These are phyloP conservation scores for Tetragonia tetragonoides DNA, from an alignment of 148 eudicot genomes.

Conservation along the genomic window DNA sequence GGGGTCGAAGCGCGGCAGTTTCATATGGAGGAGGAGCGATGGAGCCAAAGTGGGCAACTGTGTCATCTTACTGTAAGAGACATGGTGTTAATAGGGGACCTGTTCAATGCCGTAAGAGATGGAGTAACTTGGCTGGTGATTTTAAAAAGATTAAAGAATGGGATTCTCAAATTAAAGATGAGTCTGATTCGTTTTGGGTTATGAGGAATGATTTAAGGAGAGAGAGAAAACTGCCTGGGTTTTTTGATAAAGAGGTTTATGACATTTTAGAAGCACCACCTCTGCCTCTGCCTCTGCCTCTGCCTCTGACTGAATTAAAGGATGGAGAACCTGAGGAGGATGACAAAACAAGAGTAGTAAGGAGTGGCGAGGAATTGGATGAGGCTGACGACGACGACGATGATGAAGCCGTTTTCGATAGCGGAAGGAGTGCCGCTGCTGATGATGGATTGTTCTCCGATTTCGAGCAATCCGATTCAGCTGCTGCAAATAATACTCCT, in stretches of 20 bases:
- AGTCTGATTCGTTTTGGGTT: slow-evolving; percentile 73
- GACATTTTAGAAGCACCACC: slow-evolving; percentile 52
- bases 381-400: slow-evolving; percentile 26
- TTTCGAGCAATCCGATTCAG: slow-evolving; percentile 34
- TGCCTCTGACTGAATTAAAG: background rate
- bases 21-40: slow-evolving; percentile 26
- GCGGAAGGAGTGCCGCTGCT: slow-evolving; percentile 57
- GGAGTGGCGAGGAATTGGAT: background rate
- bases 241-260: slow-evolving; percentile 78
- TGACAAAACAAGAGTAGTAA: background rate
- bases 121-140: slow-evolving; percentile 91
- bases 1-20: slow-evolving; percentile 42
- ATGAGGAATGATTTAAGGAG: slow-evolving; percentile 89
- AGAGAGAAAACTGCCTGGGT: slow-evolving; percentile 79
- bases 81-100: slow-evolving; percentile 93
- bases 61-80: slow-evolving; percentile 68
- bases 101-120: slow-evolving; percentile 87
- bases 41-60: slow-evolving; percentile 90
- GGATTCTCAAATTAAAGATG: slow-evolving; percentile 51
- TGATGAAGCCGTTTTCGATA: slow-evolving; percentile 54
- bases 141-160: slow-evolving; percentile 92
- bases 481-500: too few species aligned
- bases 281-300: slow-evolving; percentile 1
- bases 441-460: slow-evolving; percentile 77
- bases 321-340: background rate